Evolutionary conservation across 352 stramenopile species (phyloP), one percentile per base, ranked within the genome.

Genomic region (Globisporangium paroecandrum): DNA sequence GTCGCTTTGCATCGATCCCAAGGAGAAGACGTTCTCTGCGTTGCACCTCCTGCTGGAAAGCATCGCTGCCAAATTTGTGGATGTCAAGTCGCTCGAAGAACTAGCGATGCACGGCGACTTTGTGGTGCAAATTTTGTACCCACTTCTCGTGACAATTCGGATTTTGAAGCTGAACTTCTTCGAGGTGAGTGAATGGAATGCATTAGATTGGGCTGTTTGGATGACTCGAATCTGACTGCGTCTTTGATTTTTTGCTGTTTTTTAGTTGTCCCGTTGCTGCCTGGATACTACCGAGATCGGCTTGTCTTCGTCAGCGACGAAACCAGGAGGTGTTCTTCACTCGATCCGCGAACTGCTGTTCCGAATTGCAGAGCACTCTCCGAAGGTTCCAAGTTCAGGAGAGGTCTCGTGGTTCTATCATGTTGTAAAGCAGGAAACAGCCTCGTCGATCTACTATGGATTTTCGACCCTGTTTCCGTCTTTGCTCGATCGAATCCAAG

Each of bases 141-240:
- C 89, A 6, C 74, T 93, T 12, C 67, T 94, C 9, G 82, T 94
- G 24, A 81, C 81, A 18, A 73, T 94, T 54, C 81, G 83, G 22
- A 57, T 96, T 9, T 68, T 96, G 13, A 96, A 96, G 61, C 67
- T 94, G 4, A 96, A 96, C 73, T 91, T 96, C 54, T 96, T 94
- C 34, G 89, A 96, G 83, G 87, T 95, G 75, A 62, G 77, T 38
- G 43, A 13, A 32, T 32, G 27, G 27, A 32, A 32, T 32, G 18
- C 20, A 24, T 4, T 18, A 7, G 29, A 8, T 25, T 38, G 1
- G 12, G 20, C 38, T 64, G 27, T 70, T 20, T 24, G 12, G 43
- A 54, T 25, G 20, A 32, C 4, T 69, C 18, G 29, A 20, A 15
- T 32, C 27, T 54, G 18, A 53, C 15, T 51, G 13, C 51, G 9